Evolutionary conservation across 164 flowering plant genomes (phyloP).

Genomic region (Buxus sempervirens): DNA sequence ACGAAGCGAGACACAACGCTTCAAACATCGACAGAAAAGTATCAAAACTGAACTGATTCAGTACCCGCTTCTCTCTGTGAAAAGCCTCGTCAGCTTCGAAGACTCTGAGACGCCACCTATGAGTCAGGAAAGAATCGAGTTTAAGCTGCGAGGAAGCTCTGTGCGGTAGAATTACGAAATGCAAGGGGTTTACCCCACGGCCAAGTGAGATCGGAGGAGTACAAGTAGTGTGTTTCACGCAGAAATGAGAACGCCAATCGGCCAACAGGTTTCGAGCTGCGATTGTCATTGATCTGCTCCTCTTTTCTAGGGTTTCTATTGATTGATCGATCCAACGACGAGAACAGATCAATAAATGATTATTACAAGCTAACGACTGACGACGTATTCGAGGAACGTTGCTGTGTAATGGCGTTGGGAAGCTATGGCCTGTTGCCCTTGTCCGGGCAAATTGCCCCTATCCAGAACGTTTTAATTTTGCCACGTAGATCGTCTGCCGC

Average conservation of each 20-base stretch:
- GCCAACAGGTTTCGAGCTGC: constrained; percentile 20
- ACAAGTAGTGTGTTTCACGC: constrained; percentile 4
- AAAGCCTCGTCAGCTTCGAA: constrained; percentile 18
- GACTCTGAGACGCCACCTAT: constrained; percentile 12
- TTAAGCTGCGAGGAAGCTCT: neutral
- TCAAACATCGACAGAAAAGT: constrained; percentile 53
- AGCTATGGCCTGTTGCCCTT: too few species aligned
- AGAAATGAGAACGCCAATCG: constrained; percentile 4
- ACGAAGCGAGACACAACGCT: constrained; percentile 43
- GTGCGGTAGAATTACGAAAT: constrained; percentile 10
- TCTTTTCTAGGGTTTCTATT: neutral
- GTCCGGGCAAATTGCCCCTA: too few species aligned
- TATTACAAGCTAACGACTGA: too few species aligned
- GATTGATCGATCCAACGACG: neutral
- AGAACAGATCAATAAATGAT: too few species aligned
- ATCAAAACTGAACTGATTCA: constrained; percentile 31
- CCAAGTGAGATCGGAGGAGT: constrained; percentile 1
- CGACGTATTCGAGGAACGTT: too few species aligned
- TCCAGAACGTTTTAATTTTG: too few species aligned
- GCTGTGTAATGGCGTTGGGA: too few species aligned
- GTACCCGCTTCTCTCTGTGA: constrained; percentile 6
- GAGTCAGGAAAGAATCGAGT: neutral
- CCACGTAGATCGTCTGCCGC: too few species aligned
- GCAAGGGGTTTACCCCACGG: neutral
- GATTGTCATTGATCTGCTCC: constrained; percentile 15